A percentile compares a stretch with the other conserved stretches of the same genome.
These are phyloP conservation scores for Aspergillus neoniger DNA, from an alignment of 2,329 filamentous ascomycete species.

Conservation along the genomic window DNA sequence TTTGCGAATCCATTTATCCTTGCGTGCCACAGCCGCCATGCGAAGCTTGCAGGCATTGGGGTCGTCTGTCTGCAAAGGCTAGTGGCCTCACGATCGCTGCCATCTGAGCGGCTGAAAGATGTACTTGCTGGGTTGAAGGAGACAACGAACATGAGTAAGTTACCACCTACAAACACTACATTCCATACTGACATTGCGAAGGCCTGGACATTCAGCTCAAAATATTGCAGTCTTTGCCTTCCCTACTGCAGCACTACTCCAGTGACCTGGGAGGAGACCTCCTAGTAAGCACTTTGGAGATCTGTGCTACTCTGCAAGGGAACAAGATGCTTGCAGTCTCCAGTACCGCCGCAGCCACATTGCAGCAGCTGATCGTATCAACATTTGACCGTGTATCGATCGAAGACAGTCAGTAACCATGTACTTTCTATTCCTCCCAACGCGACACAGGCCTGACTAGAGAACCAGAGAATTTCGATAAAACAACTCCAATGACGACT, in stretches of 20 bases:
- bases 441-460: slow-evolving; percentile 10
- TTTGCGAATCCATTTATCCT: slow-evolving; percentile 95
- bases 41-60: slow-evolving; percentile 84
- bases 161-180: neutral
- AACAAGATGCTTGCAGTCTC: slow-evolving; percentile 93
- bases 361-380: slow-evolving; percentile 89
- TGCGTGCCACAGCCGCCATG: slow-evolving; percentile 85
- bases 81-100: slow-evolving; percentile 77
- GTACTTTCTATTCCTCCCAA: neutral
- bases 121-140: slow-evolving; percentile 86
- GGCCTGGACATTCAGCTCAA: slow-evolving; percentile 90
- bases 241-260: slow-evolving; percentile 86
- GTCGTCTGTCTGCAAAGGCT: slow-evolving; percentile 87
- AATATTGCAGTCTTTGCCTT: slow-evolving; percentile 87
- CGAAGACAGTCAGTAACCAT: slow-evolving; percentile 68
- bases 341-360: slow-evolving; percentile 92
- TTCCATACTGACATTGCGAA: slow-evolving; percentile 33
- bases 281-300: slow-evolving; percentile 78
- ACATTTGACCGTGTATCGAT: slow-evolving; percentile 87
- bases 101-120: slow-evolving; percentile 76
- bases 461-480: slow-evolving; percentile 42
- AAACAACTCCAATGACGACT: slow-evolving; percentile 61
- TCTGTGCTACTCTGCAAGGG: slow-evolving; percentile 86
- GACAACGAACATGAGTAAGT: slow-evolving; percentile 69
- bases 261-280: slow-evolving; percentile 77